Base-by-base conservation (phyloP, 2,329 filamentous ascomycete species). In the Fusarium sp. region DNA sequence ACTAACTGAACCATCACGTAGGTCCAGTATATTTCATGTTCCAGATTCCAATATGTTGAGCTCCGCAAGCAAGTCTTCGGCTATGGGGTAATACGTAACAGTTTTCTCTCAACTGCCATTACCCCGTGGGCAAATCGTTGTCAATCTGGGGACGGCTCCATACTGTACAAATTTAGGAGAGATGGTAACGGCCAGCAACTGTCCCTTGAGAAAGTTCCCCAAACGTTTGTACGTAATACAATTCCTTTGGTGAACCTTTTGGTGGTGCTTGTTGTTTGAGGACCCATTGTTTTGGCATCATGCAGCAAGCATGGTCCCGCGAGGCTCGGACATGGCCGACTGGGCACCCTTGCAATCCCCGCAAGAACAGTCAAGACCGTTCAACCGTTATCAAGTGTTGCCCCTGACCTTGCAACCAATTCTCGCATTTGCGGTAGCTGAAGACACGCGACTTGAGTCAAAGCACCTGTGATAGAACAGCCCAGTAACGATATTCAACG, bases 91-190 rank as follows among this genome's bases (percentile, higher is more conserved):
- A 67, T 73, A 73, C 71, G 71, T 73, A 73, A 73, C 46, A 72
- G 59, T 72, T 72, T 70, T 46, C 58, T 54, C 20, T 57, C 40
- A 62, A 59, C 41, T 67, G 40, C 48, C 62, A 43, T 68, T 73
- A 64, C 71, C 71, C 71, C 71, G 56, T 70, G 71, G 68, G 67
- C 61, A 65, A 65, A 50, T 53, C 45, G 54, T 44, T 54, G 46
- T 58, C 56, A 66, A 68, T 73, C 71, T 68, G 71, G 71, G 71
- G 71, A 73, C 40, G 55, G 65, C 63, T 72, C 68, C 71, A 72
- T 71, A 49, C 37, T 32, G 24, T 55, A 49, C 60, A 44, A 33
- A 62, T 48, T 61, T 55, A 56, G 33, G 32, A 39, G 52, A 59
- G 43, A 62, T 53, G 41, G 49, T 37, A 10, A 37, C 45, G 32